A percentile compares a stretch with the other conserved stretches of the same genome.
These are phyloP conservation scores for Agapanthus africanus DNA, from an alignment of 106 monocot genomes.

Conservation along the genomic window DNA sequence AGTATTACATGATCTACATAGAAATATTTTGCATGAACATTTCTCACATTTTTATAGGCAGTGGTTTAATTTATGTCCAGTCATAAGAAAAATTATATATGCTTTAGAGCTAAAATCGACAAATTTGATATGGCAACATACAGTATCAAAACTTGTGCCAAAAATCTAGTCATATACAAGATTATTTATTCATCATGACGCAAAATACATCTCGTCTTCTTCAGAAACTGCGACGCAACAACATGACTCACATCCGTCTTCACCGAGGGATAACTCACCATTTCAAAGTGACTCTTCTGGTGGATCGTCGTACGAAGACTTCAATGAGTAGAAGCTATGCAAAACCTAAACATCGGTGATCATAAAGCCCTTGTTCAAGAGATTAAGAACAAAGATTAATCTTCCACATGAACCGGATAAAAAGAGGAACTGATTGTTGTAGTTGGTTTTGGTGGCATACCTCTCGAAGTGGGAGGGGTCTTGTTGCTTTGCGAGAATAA, in stretches of 20 bases:
- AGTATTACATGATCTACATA: not conserved
- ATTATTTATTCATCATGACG: constrained; percentile 6
- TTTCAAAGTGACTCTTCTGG: constrained; percentile 60
- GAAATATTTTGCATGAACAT: not conserved
- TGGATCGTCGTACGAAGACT: constrained; percentile 53
- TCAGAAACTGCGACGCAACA: constrained; percentile 22
- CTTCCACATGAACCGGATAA: not conserved
- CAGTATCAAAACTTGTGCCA: not conserved
- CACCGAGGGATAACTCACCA: constrained; percentile 41
- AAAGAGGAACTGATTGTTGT: not conserved
- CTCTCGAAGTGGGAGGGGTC: not conserved
- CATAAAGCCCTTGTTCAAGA: not conserved
- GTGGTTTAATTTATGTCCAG: not conserved
- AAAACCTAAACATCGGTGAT: not conserved
- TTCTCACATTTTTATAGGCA: not conserved
- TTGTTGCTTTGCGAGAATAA: not conserved
- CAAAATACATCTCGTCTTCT: not conserved
- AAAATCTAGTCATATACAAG: not conserved
- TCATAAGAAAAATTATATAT: not conserved
- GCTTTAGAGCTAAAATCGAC: no score
- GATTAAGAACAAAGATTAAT: not conserved
- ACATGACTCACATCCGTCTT: constrained; percentile 44
- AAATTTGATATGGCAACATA: not conserved
- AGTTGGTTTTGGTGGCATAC: not conserved
- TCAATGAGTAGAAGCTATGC: constrained; percentile 25